Evolutionary conservation across 345 rosid species (phyloP).

Genomic region (Pugionium cornutum): DNA sequence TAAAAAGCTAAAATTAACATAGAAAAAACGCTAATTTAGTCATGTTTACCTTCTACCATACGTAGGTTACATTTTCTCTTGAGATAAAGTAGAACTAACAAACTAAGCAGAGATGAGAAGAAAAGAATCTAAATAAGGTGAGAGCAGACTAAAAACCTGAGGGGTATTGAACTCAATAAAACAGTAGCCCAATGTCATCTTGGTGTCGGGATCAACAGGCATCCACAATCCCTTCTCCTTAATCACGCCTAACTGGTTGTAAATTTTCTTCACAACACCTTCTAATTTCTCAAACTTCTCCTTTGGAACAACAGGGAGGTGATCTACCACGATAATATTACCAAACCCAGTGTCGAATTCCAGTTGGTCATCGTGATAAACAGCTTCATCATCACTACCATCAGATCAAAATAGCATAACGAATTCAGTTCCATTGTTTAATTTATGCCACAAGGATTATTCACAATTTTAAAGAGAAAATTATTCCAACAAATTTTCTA

Average conservation of each 20-base stretch:
- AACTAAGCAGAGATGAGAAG: background rate
- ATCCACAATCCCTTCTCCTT: constrained; percentile 87
- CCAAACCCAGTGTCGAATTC: constrained; percentile 72
- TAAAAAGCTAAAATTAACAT: background rate
- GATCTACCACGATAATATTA: constrained; percentile 76
- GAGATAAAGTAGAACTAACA: background rate
- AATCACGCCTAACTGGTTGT: constrained; percentile 72
- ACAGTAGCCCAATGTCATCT: constrained; percentile 71
- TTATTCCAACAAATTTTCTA: background rate
- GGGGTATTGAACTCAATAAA: constrained; percentile 83
- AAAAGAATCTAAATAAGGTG: background rate
- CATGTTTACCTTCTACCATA: background rate
- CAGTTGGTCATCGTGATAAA: constrained; percentile 55
- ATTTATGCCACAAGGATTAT: too few relatives aligned
- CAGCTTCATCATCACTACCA: constrained; percentile 80
- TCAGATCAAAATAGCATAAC: constrained; percentile 11
- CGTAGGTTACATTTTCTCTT: background rate
- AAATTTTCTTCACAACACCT: constrained; percentile 77
- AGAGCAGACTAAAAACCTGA: constrained; percentile 48
- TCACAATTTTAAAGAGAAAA: background rate
- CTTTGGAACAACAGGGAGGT: constrained; percentile 77
- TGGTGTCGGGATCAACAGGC: constrained; percentile 73
- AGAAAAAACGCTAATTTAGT: background rate
- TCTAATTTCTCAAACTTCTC: constrained; percentile 87
- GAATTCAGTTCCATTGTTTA: constrained; percentile 2